A percentile compares a stretch with the other conserved stretches of the same genome.
These are phyloP conservation scores for Wolfiporia cocos DNA, from an alignment of 1,284 basidiomycete genomes.

Conservation along the genomic window DNA sequence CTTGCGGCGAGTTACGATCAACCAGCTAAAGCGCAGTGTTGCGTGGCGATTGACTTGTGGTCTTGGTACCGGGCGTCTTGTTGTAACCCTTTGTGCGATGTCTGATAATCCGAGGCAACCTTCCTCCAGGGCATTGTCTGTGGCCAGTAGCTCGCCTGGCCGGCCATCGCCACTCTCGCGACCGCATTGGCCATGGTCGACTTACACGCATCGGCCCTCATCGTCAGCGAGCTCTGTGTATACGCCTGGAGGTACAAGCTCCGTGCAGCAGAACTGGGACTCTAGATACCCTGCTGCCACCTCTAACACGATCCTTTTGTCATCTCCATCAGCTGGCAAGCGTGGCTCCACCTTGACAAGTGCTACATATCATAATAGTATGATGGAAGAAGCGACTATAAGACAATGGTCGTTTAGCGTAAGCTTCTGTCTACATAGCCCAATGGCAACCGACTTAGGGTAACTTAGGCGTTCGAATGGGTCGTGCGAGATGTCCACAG, in stretches of 20 bases:
- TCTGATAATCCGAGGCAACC: slow-evolving; percentile 7
- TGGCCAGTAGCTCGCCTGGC: slow-evolving; percentile 34
- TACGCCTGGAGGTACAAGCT: slow-evolving; percentile 19
- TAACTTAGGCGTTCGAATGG: slow-evolving; percentile 61
- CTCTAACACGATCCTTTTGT: slow-evolving; percentile 20
- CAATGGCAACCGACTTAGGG: no score
- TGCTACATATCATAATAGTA: slow-evolving; percentile 11
- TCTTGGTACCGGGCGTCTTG: no score
- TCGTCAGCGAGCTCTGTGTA: slow-evolving; percentile 26
- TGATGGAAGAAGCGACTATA: slow-evolving; percentile 36
- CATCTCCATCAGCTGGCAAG: slow-evolving; percentile 12
- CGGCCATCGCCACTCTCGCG: slow-evolving; percentile 39
- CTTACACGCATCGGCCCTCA: slow-evolving; percentile 31
- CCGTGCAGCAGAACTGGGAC: slow-evolving; percentile 22
- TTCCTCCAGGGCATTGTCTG: slow-evolving; percentile 1
- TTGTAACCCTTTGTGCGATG: no score
- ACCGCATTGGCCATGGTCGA: slow-evolving; percentile 56
- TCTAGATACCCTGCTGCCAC: slow-evolving; percentile 20
- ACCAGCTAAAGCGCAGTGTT: no score
- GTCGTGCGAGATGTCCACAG: slow-evolving; percentile 49
- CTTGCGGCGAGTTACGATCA: no score
- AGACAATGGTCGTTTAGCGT: slow-evolving; percentile 62
- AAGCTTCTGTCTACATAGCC: slow-evolving; percentile 12
- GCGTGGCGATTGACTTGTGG: no score
- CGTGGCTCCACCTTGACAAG: slow-evolving; percentile 12